Base-by-base conservation (phyloP, 2,329 filamentous ascomycete species). In the Pseudogymnoascus sp. region DNA sequence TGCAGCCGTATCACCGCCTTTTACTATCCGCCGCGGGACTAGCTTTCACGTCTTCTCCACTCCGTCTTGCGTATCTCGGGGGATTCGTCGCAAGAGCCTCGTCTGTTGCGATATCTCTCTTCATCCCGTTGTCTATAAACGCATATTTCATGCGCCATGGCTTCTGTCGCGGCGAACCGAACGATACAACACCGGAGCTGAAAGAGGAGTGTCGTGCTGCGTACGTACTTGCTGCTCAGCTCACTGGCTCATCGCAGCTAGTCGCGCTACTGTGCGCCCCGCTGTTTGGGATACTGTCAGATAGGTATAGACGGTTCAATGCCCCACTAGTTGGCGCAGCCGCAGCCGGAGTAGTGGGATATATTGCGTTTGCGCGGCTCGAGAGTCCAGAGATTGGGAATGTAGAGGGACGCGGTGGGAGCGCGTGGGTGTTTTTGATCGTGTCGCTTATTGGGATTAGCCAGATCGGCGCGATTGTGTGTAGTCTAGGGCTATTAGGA, bases 401-500 rank as follows among this genome's bases (percentile, higher is more conserved):
- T 62, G 76, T 82, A 0, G 77, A 85, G 30, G 86, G 86, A 3
- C 79, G 87, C 25, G 85, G 89, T 35, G 90, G 89, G 16, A 84
- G 80, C 35, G 81, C 84, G 0, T 78, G 76, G 9, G 85, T 96
- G 14, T 92, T 95, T 70, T 65, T 92, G 11, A 82, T 93, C 14
- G 90, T 92, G 41, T 84, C 87, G 0, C 76, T 96, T 16, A 85
- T 97, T 38, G 94, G 94, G 12, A 84, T 96, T 70, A 95, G 90
- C 69, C 94, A 99, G 74, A 97, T 99, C 64, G 94, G 93, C 2
- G 89, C 92, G 9, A 97, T 99, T 63, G 94, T 99, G 0, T 97
- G 92, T 76, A 96, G 90, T 65, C 81, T 99, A n/a, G 92, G 90
- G 0, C 85, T 94, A 0, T 81, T 99, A 2, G 91, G 91, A 37